Percentiles rank a stretch among this genome's conserved stretches.
These are phyloP conservation scores for Saccharum hybrid DNA, from an alignment of 202 grass and related monocot species.

Conservation along the genomic window DNA sequence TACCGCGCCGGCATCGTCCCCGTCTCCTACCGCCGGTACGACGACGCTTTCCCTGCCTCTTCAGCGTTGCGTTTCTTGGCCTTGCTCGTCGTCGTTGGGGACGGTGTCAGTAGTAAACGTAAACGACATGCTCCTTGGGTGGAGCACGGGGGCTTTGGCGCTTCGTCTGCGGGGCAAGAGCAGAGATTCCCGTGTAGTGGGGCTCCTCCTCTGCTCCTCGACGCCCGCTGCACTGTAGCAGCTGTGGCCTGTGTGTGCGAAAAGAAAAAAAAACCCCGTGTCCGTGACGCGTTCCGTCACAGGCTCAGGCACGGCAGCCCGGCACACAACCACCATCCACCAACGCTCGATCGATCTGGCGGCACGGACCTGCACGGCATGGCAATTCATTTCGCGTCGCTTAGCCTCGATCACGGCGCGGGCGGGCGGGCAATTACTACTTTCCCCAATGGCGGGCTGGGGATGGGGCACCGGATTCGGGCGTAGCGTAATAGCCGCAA, in stretches of 20 bases:
- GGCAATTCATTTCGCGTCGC: slow-evolving; percentile 17
- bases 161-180: background rate
- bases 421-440: background rate
- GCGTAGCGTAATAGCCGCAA: slow-evolving; percentile 4
- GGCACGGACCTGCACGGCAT: slow-evolving; percentile 29
- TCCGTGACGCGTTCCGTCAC: background rate
- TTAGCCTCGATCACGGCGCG: background rate
- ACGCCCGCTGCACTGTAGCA: background rate
- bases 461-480: slow-evolving; percentile 19
- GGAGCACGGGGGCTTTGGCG: background rate
- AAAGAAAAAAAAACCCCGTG: background rate
- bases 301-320: background rate
- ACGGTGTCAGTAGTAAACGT: background rate
- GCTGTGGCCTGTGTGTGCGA: background rate
- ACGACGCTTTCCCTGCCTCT: background rate
- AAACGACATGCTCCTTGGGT: slow-evolving; percentile 39
- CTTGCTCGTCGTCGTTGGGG: background rate
- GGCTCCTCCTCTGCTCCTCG: background rate
- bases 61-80: background rate
- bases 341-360: background rate
- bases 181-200: background rate
- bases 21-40: slow-evolving; percentile 70
- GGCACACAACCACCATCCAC: background rate
- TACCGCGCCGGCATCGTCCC: slow-evolving; percentile 90
- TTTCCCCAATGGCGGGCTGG: background rate